Base-by-base conservation (phyloP, 257 asterid species). In the Solanum sitiens region DNA sequence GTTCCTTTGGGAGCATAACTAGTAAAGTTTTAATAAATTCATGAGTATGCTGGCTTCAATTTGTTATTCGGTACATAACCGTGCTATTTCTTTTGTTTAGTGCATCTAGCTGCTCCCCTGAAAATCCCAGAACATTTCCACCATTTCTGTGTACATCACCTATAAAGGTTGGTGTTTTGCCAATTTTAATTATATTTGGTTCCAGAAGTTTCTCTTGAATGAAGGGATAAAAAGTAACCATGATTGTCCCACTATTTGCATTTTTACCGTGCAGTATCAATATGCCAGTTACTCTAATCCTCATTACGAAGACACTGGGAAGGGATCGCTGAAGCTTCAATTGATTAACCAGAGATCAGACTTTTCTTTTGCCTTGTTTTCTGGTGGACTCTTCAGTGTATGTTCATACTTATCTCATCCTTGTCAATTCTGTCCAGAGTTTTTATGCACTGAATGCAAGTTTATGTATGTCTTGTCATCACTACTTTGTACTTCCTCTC, bases 331-430 rank as follows among this genome's bases (percentile, higher is more conserved):
- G 93, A 95, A 91, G 97, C 93, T 97, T 91, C 98, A 89, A 89
- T 86, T 95, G 91, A 94, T 95, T 89, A 97, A 95, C 89, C 99
- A 97, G 91, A 93, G 99, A 95, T 95, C 98, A 27, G 96, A 97
- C 90, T 95, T 87, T 91, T 94, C 98, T 13, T 94, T 95, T 86
- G 98, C 95, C 82, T 88, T 95, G 80, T 95, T 97, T 94, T 93
- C 98, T 88, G 99, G 98, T 86, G 99, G 98, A 85, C 86, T 95
- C 71, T 91, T 93, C 83, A 94, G 92, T 85, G 99, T 95, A 92
- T 86, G 89, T 20, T 59, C 68, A 25, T 47, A 27, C 42, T 42
- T 47, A 45, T 79, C 67, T 79, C 42, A 79, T 30, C 67, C 42
- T 79, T 27, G 16, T 47, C 67, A 79, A 16, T 27, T 45, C 67